A percentile compares a stretch with the other conserved stretches of the same genome.
Conservation (phyloP, 176 grass and related monocot species). For the Poa pratensis region DNA sequence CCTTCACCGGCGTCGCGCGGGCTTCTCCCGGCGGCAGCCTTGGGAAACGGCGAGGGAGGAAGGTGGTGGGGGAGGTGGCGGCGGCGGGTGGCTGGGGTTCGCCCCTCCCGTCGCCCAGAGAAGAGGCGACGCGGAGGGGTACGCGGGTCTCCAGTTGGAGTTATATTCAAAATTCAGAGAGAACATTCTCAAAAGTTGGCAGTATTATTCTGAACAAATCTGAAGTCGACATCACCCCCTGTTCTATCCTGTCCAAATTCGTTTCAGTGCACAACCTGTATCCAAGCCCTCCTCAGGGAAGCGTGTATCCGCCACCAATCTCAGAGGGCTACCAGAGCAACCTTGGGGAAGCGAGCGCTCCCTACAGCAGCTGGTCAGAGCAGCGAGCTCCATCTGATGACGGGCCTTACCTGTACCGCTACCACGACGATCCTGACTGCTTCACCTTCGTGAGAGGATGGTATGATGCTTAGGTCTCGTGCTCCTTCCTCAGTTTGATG, state of each 20-base stretch:
- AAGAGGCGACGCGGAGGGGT: too few relatives aligned
- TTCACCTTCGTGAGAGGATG: conserved; percentile 60
- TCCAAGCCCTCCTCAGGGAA: conserved; percentile 1
- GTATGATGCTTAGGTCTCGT: conserved; percentile 4
- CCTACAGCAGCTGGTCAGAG: not conserved
- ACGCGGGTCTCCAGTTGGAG: too few relatives aligned
- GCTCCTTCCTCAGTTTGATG: not conserved
- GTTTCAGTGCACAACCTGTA: conserved; percentile 21
- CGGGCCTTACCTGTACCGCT: conserved; percentile 27
- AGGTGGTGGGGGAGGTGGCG: too few relatives aligned
- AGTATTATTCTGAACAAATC: not conserved
- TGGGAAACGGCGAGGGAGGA: too few relatives aligned
- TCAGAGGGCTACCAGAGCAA: conserved; percentile 2
- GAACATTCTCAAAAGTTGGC: not conserved
- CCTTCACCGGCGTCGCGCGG: too few relatives aligned
- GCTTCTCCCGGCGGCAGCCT: too few relatives aligned
- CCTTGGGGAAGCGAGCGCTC: not conserved
- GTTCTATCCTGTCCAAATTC: not conserved
- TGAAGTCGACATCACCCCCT: not conserved
- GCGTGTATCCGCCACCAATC: conserved; percentile 1
- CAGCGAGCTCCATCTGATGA: not conserved
- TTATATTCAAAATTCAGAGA: not conserved
- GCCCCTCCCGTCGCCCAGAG: too few relatives aligned
- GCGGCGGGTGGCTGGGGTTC: too few relatives aligned
- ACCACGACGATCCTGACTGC: conserved; percentile 42